Evolutionary conservation across 306 rosid genomes (phyloP).

Genomic region (Cajanus cajan): DNA sequence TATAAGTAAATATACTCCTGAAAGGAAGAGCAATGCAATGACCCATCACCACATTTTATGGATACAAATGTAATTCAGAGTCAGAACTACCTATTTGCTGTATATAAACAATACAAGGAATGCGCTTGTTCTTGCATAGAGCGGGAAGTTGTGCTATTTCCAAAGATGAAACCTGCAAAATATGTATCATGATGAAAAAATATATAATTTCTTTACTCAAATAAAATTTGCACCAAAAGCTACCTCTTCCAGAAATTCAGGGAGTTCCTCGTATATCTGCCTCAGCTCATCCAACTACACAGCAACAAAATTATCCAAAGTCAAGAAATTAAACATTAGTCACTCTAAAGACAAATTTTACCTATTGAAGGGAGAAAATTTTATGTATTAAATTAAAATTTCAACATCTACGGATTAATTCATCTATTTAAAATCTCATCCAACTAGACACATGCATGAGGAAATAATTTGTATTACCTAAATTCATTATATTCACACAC

Average conservation of each 20-base stretch:
- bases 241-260: conserved; percentile 90
- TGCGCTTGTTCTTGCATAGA: conserved; percentile 53
- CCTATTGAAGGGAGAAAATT: conserved; percentile 23
- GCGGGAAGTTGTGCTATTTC: conserved; percentile 71
- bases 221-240: conserved; percentile 31
- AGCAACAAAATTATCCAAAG: conserved; percentile 29
- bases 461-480: conserved; percentile 14
- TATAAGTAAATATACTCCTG: background rate
- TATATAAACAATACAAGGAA: conserved; percentile 79
- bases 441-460: conserved; percentile 12
- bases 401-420: conserved; percentile 12
- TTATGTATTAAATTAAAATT: background rate
- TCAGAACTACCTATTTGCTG: conserved; percentile 79
- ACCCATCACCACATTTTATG: conserved; percentile 8
- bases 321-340: conserved; percentile 12
- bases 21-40: conserved; percentile 15
- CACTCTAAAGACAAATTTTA: conserved; percentile 21
- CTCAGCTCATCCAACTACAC: conserved; percentile 93
- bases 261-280: conserved; percentile 92
- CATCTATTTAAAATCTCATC: conserved; percentile 11
- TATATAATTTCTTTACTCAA: background rate
- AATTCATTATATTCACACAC: conserved; percentile 26
- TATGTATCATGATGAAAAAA: conserved; percentile 23
- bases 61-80: conserved; percentile 12
- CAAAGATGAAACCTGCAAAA: conserved; percentile 68